Conservation (phyloP, 192 early-diverging fungal species). For the Podila epigama region DNA sequence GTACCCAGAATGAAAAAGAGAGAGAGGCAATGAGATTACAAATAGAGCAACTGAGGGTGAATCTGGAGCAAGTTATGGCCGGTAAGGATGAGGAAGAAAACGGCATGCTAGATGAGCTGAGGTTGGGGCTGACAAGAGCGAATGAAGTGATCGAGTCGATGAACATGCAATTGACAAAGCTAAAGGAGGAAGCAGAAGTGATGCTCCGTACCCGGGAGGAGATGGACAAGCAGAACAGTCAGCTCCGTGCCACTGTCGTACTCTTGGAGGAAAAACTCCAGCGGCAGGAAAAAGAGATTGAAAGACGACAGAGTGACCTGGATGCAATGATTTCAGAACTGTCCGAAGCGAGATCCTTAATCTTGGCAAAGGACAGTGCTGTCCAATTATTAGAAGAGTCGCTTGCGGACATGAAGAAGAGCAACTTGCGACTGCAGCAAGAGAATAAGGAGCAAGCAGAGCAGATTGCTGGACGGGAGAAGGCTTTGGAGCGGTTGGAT, state of each 20-base stretch:
- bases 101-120: background rate
- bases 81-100: background rate
- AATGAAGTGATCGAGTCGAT: background rate
- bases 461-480: slow-evolving; percentile 21
- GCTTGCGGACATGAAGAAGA: background rate
- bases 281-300: slow-evolving; percentile 4
- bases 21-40: background rate
- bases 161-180: background rate
- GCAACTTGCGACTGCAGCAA: background rate
- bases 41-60: background rate
- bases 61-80: background rate
- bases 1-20: background rate
- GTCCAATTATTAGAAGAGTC: slow-evolving; percentile 4
- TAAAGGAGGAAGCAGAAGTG: background rate
- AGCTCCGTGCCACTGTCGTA: background rate
- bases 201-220: background rate
- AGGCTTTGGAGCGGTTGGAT: slow-evolving; percentile 18
- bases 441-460: slow-evolving; percentile 9
- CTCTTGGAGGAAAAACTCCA: background rate
- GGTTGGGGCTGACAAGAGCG: background rate
- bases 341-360: background rate
- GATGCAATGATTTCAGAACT: slow-evolving; percentile 5
- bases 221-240: background rate
- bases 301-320: slow-evolving; percentile 15
- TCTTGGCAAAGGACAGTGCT: slow-evolving; percentile 2